These are phyloP conservation scores for Sordaria brevicollis DNA, from an alignment of 495 filamentous ascomycete genomes.

Conservation along the genomic window DNA sequence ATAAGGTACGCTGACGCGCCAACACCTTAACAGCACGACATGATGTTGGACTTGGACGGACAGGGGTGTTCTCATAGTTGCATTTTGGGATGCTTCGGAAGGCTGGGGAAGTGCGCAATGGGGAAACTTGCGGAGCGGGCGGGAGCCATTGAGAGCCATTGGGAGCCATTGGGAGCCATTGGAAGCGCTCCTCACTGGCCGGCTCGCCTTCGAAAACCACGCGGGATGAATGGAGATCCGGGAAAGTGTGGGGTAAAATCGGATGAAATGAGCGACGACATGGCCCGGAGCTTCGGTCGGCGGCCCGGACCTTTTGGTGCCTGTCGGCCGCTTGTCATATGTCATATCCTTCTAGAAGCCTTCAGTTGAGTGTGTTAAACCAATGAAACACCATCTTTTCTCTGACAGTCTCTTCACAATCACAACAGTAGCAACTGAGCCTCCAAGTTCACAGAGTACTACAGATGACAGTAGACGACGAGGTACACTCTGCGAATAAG, in stretches of 20 bases:
- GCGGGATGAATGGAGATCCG: conserved; percentile 1
- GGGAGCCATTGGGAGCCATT: background rate
- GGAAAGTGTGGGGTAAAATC: conserved; percentile 3
- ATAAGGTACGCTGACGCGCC: background rate
- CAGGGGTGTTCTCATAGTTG: background rate
- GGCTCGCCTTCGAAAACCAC: background rate
- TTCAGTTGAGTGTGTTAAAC: background rate
- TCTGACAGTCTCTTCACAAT: background rate
- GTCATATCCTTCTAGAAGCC: background rate
- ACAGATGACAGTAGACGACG: background rate
- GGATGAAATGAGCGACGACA: background rate
- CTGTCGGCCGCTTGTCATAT: background rate
- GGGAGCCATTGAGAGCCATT: too few relatives aligned
- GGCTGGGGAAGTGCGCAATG: background rate
- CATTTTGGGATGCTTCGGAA: background rate
- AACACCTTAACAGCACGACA: background rate
- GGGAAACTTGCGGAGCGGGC: background rate
- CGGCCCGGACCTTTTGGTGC: background rate
- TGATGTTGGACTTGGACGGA: background rate
- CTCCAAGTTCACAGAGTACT: background rate
- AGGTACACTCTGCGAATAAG: background rate
- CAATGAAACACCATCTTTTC: background rate
- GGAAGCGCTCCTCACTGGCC: background rate
- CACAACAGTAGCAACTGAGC: background rate
- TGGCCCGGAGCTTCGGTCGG: background rate